Base-by-base conservation (phyloP, 2,329 filamentous ascomycete species). In the Neurospora sp. region DNA sequence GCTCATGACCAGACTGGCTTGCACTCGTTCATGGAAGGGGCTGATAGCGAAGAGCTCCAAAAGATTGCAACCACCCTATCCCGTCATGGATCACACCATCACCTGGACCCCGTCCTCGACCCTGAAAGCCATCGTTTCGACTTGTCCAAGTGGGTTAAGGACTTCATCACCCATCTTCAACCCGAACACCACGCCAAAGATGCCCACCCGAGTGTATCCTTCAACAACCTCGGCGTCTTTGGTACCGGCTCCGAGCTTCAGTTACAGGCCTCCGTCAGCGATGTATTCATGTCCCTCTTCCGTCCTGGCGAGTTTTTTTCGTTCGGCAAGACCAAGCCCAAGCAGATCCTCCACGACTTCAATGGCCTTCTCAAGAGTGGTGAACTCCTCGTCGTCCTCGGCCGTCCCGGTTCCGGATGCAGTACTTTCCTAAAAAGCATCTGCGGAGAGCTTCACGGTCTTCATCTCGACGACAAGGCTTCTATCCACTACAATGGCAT, bases 311-410 rank as follows among this genome's bases (percentile, higher is more conserved):
- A 91, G 70, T 79, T 85, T 58, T 81, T 91, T 67, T 84, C 82
- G 28, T 82, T 80, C 15, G 76, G 77, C 1, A 80, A 79, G 66
- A 81, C 83, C 71, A 74, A 80, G 39, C 81, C 79, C 13, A 90
- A 88, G 73, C 84, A 88, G 40, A 92, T 92, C 72, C 79, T 92
- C 19, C 82, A 84, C 39, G 80, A 84, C 69, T 91, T 92, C 71
- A 86, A 91, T 74, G 90, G 90, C 4, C 73, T 91, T 2, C 78
- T 92, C 15, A 82, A 84, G 70, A 84, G 82, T 67, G 90, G 90
- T 3, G 89, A 93, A 81, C 86, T 92, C 77, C 78, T 92, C 23
- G 84, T 91, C 1, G 90, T 92, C 1, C 83, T 93, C 0, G 90
- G 90, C 2, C 84, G 89, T 36, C 90, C 90, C 0, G 86, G 86